Conservation (phyloP, 495 filamentous ascomycete species). For the Talaromyces stipitatus region DNA sequence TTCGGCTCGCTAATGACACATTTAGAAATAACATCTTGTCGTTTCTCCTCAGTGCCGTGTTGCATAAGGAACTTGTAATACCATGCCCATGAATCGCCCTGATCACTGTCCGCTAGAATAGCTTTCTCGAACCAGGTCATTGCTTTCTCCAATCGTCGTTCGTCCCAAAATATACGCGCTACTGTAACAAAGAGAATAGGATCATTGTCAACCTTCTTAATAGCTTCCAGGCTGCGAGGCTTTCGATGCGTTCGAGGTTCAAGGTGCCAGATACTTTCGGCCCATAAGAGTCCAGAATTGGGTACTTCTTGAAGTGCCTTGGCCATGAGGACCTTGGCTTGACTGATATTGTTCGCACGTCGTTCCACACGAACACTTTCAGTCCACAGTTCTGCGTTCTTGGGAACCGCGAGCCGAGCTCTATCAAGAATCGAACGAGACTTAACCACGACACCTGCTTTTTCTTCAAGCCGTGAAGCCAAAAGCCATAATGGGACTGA, state of each 20-base stretch:
- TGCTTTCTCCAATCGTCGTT: constrained; percentile 81
- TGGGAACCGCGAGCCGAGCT: constrained; percentile 76
- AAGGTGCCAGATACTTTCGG: constrained; percentile 88
- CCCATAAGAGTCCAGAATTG: constrained; percentile 85
- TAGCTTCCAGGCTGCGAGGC: constrained; percentile 80
- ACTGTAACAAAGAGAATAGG: constrained; percentile 73
- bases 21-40: constrained; percentile 67
- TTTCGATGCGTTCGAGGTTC: constrained; percentile 88
- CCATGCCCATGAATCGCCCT: constrained; percentile 96
- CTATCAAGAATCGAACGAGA: constrained; percentile 88
- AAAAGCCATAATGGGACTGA: constrained; percentile 86
- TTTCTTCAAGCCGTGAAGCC: constrained; percentile 80
- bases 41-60: constrained; percentile 91
- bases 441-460: constrained; percentile 74
- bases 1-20: constrained; percentile 71
- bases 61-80: constrained; percentile 88
- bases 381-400: constrained; percentile 77
- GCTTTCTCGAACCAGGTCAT: constrained; percentile 97
- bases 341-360: constrained; percentile 71
- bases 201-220: constrained; percentile 94
- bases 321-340: constrained; percentile 88
- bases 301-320: constrained; percentile 84
- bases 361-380: constrained; percentile 89
- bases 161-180: constrained; percentile 68
- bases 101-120: constrained; percentile 72